These are phyloP conservation scores for Nicotiana attenuata DNA, from an alignment of 257 asterid species.

Conservation along the genomic window DNA sequence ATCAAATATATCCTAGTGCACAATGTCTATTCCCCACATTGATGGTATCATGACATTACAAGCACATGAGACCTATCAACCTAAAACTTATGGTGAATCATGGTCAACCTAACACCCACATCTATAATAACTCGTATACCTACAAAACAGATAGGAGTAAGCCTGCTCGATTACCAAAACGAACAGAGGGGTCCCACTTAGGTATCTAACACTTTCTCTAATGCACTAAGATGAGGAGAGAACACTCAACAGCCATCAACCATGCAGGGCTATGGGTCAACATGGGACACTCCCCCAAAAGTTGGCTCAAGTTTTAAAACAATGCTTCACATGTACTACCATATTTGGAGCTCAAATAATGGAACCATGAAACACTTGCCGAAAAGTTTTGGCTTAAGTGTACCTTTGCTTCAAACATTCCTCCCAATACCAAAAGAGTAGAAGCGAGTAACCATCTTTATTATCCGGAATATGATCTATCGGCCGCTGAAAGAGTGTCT, in stretches of 20 bases:
- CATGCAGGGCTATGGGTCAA: neutral
- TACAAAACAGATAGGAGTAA: neutral
- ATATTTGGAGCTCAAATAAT: neutral
- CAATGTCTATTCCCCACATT: neutral
- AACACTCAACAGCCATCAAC: neutral
- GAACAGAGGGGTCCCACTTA: neutral
- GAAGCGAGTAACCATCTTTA: conserved; percentile 80
- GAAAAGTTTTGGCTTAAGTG: neutral
- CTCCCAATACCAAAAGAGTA: conserved; percentile 96
- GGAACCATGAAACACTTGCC: neutral
- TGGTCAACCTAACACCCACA: conserved; percentile 3
- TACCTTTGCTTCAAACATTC: conserved; percentile 92
- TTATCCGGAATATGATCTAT: conserved; percentile 73
- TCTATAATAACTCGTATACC: neutral
- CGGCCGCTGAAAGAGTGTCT: conserved; percentile 72
- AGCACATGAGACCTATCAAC: neutral
- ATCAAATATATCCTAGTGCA: conserved; percentile 2
- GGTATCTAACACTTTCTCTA: neutral
- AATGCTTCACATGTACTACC: neutral
- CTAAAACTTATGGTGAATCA: conserved; percentile 1
- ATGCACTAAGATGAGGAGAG: neutral
- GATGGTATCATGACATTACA: neutral
- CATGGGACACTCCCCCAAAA: neutral
- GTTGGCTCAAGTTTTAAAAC: neutral
- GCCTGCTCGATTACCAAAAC: neutral